Evolutionary conservation across 2,329 filamentous ascomycete genomes (phyloP).

Genomic region (Onygena corvina): DNA sequence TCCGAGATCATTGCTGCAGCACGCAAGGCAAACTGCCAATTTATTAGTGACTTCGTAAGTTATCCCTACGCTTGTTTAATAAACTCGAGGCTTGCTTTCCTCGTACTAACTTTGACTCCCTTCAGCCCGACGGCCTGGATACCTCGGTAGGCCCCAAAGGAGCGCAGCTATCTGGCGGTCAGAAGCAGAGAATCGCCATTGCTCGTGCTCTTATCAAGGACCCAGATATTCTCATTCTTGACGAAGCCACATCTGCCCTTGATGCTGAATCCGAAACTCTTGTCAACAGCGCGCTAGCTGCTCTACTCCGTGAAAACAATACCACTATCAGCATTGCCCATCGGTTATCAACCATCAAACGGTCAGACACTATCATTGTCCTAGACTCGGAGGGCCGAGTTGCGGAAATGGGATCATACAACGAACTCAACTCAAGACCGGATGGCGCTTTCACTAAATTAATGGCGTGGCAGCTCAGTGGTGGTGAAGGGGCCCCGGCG

Average conservation of each 20-base stretch:
- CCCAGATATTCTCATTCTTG: conserved; percentile 90
- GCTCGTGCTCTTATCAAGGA: conserved; percentile 88
- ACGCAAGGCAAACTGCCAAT: conserved; percentile 85
- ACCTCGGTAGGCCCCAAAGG: conserved; percentile 86
- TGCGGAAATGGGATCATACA: conserved; percentile 79
- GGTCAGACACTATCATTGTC: conserved; percentile 88
- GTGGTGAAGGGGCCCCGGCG: conserved; percentile 46
- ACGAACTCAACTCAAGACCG: conserved; percentile 57
- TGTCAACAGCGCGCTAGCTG: conserved; percentile 78
- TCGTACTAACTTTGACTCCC: conserved; percentile 10
- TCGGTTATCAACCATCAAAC: conserved; percentile 88
- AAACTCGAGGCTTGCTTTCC: background rate
- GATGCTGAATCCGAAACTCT: conserved; percentile 95
- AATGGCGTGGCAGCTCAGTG: conserved; percentile 98
- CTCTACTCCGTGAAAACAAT: conserved; percentile 71
- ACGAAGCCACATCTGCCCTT: conserved; percentile 89
- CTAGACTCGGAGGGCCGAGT: conserved; percentile 76
- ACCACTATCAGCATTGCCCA: conserved; percentile 98
- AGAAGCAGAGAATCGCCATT: conserved; percentile 97
- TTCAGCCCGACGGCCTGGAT: conserved; percentile 74
- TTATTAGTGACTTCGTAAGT: conserved; percentile 80
- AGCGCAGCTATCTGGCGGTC: conserved; percentile 85
- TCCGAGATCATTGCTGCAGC: conserved; percentile 77
- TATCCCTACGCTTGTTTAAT: background rate
- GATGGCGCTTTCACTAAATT: conserved; percentile 82